phyloP scores from a whole-genome alignment of 495 filamentous ascomycete species.

The Aspergillus heteromorphus region DNA sequence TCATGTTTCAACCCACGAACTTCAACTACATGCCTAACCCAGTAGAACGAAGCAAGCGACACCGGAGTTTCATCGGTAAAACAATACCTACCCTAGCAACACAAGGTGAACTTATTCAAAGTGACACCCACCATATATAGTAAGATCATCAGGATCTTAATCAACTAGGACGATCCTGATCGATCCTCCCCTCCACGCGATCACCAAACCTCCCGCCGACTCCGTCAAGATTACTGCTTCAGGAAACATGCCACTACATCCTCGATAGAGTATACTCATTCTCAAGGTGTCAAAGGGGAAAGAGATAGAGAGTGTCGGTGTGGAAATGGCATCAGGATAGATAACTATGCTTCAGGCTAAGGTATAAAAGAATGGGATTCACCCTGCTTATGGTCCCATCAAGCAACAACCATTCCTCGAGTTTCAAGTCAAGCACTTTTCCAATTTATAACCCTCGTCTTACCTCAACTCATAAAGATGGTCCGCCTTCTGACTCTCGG shows the following conservation, averaged over 20 bases:
- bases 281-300: neutral
- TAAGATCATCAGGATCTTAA: neutral
- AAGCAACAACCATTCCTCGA: neutral
- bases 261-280: neutral
- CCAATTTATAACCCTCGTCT: neutral
- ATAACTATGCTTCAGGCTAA: no score
- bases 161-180: neutral
- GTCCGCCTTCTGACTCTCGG: conserved; percentile 1
- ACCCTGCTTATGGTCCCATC: neutral
- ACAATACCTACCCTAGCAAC: neutral
- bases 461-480: neutral
- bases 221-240: neutral
- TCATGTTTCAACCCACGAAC: no score
- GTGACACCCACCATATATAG: neutral
- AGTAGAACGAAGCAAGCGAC: no score
- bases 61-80: neutral
- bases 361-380: no score
- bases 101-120: neutral
- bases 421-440: neutral
- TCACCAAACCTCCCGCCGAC: neutral
- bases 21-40: no score
- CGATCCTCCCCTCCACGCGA: neutral
- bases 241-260: neutral
- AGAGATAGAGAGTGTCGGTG: no score
- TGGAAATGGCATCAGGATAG: no score